Percentiles rank a stretch among this genome's conserved stretches.
These are phyloP conservation scores for Friedmanniomyces simplex DNA, from an alignment of 495 filamentous ascomycete species.

Conservation along the genomic window DNA sequence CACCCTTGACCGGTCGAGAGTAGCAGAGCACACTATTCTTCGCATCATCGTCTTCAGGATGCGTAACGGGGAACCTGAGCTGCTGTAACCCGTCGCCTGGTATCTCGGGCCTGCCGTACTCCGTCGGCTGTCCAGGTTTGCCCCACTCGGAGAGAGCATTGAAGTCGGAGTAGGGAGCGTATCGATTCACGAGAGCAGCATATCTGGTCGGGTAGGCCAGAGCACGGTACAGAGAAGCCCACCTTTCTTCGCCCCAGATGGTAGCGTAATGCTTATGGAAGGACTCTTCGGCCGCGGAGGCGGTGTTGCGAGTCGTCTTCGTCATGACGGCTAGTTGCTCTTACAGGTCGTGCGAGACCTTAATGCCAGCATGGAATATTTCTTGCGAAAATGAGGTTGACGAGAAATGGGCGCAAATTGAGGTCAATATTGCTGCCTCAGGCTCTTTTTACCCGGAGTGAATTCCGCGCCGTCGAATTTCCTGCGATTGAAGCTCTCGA, in stretches of 20 bases:
- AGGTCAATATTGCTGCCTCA: not conserved
- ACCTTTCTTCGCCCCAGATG: conserved; percentile 16
- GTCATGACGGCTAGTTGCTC: conserved; percentile 1
- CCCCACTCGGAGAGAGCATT: no score
- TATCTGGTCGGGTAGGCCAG: conserved; percentile 5
- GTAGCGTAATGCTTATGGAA: conserved; percentile 15
- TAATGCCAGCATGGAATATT: no score
- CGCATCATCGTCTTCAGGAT: not conserved
- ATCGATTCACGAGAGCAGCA: conserved; percentile 11
- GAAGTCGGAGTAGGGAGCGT: conserved; percentile 7
- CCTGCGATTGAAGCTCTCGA: not conserved
- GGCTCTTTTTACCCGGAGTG: not conserved
- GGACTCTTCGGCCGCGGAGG: conserved; percentile 8
- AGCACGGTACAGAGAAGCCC: conserved; percentile 14
- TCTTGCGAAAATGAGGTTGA: no score
- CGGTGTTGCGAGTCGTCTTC: conserved; percentile 12
- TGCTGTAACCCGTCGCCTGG: not conserved
- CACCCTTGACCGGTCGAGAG: not conserved
- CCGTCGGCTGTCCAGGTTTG: no score
- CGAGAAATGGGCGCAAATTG: no score
- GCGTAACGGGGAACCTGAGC: not conserved
- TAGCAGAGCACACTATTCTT: not conserved
- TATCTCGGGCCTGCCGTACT: no score
- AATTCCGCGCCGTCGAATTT: conserved; percentile 1
- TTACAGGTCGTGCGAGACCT: no score